phyloP scores from a whole-genome alignment of 2,329 filamentous ascomycete species.

The Scolecobasidium constrictum region DNA sequence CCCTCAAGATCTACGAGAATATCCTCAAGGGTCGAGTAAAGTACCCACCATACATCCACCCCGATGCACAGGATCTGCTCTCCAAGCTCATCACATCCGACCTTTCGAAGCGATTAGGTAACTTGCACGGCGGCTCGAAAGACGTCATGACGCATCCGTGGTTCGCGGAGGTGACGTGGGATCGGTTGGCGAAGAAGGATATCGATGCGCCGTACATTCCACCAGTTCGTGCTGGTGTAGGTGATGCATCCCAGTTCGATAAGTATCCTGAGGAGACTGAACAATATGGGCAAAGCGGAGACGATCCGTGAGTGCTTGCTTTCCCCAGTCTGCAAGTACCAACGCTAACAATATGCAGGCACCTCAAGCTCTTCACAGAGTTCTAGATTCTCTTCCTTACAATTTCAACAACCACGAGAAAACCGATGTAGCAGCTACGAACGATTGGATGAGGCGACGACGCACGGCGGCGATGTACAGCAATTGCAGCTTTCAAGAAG shows the following conservation, averaged over 20 bases:
- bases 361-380: slow-evolving; percentile 8
- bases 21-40: slow-evolving; percentile 93
- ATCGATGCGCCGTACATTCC: slow-evolving; percentile 98
- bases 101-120: slow-evolving; percentile 87
- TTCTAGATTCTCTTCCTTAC: no score
- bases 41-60: slow-evolving; percentile 91
- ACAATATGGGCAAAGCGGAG: slow-evolving; percentile 67
- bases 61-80: slow-evolving; percentile 85
- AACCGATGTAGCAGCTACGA: no score
- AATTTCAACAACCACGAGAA: no score
- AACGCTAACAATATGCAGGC: slow-evolving; percentile 1
- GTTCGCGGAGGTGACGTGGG: slow-evolving; percentile 98
- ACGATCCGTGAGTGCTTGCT: slow-evolving; percentile 68
- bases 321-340: slow-evolving; percentile 1
- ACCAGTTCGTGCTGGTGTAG: slow-evolving; percentile 83
- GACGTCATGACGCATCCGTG: slow-evolving; percentile 94
- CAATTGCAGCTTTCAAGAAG: no score
- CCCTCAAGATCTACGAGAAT: slow-evolving; percentile 99
- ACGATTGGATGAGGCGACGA: no score
- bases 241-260: slow-evolving; percentile 95
- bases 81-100: slow-evolving; percentile 90
- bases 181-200: slow-evolving; percentile 84
- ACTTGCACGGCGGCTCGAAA: slow-evolving; percentile 78
- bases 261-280: slow-evolving; percentile 96
- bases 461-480: no score